Evolutionary conservation across 805 yeast species (phyloP), one percentile per base, ranked within the genome.

Genomic region (Schwanniomyces vanrijiae): DNA sequence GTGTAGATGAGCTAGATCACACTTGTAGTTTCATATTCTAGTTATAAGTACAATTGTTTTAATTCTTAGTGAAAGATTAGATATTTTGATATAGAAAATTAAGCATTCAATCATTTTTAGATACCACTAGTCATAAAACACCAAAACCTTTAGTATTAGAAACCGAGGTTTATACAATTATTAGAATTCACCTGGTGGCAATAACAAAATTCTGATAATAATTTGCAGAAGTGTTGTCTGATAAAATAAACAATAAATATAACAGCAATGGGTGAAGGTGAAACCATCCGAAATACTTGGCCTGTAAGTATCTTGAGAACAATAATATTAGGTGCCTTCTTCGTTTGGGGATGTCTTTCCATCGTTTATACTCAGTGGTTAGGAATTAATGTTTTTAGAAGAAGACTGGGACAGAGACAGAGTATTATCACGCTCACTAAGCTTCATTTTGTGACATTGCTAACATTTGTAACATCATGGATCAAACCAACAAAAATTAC

Each of bases 391-490:
- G 13, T 73, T 7, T 68, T 73, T 34, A 37, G 50, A 10, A 55
- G 54, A n/a, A 62, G 69, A 37, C 63, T 71, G 1, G 55, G 54
- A 21, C 60, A 65, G 40, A 56, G 66, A 31, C 78, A 78, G 49
- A 69, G 69, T 3, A 54, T 77, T 48, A 56, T 84, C 35, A 74
- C 79, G 49, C 61, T 68, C 29, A 82, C 90, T 11, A 87, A 86
- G 62, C 68, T 66, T 28, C 74, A 76, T 22, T 88, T 87, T 55
- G 69, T 88, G 20, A 67, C 75, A 7, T 57, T 86, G 34, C 63
- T 87, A 37, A 70, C 80, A 0, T 73, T 80, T 14, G 64, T 82
- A 31, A 61, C 84, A 4, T 70, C 77, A 3, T 56, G 76, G 18
- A 73, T 77, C 3, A 77, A 83, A 10, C 84, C 88, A 0, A 73